A percentile compares a stretch with the other conserved stretches of the same genome.
Conservation (phyloP, 2,329 filamentous ascomycete genomes). For the Ascochyta viciae-villosae region DNA sequence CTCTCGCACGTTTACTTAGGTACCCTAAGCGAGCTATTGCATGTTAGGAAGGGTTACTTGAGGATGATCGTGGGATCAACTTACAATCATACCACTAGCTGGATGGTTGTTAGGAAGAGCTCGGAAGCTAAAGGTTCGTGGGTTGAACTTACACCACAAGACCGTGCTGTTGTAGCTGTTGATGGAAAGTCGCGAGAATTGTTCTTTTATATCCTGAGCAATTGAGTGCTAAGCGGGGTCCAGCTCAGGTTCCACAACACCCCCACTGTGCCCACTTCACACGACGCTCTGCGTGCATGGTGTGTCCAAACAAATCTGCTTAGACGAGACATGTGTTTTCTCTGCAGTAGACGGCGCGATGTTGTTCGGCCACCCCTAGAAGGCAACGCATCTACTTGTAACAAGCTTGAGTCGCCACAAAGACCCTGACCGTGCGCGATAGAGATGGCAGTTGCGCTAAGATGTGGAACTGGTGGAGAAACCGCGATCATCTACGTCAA, state of each 20-base stretch:
- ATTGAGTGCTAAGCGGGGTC: not conserved
- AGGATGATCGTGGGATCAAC: not conserved
- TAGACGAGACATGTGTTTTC: no score
- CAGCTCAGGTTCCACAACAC: no score
- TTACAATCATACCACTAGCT: conserved; percentile 69
- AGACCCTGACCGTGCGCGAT: conserved; percentile 4
- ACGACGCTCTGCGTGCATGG: not conserved
- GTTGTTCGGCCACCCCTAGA: no score
- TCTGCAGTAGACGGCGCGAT: no score
- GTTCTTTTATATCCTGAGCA: not conserved
- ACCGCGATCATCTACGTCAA: conserved; percentile 16
- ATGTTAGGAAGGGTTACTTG: not conserved
- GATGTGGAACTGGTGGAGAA: not conserved
- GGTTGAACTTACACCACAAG: conserved; percentile 51
- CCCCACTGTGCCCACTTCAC: not conserved
- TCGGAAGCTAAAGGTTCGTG: not conserved
- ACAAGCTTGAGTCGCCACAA: not conserved
- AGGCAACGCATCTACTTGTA: not conserved
- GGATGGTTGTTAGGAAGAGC: no score
- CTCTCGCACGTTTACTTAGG: conserved; percentile 40
- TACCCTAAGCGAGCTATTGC: conserved; percentile 65
- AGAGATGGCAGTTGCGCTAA: conserved; percentile 4
- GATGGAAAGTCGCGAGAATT: not conserved
- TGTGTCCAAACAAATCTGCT: no score
- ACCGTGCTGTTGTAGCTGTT: conserved; percentile 18